Evolutionary conservation across 2,329 filamentous ascomycete species (phyloP), one percentile per base, ranked within the genome.

Genomic region (Trichoderma harzianum): DNA sequence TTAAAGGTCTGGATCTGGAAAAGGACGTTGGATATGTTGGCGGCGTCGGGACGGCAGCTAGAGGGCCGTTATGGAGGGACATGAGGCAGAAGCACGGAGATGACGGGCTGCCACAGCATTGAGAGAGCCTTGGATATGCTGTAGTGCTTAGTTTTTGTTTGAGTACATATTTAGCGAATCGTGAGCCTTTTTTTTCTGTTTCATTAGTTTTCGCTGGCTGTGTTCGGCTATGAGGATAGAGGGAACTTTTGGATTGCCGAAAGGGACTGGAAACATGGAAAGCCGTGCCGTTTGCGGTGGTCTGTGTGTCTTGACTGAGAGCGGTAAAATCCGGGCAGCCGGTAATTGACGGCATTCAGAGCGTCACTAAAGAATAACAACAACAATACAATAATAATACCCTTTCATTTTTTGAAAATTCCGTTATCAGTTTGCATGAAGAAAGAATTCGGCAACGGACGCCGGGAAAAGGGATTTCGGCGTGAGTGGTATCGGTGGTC

Each of bases 11-110:
- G 16, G 74, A 74, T 1, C 64, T 79, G 0, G 65, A 76, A 2
- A 57, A 75, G 8, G 64, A 73, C 10, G 72, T 79, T 2, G 78
- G 78, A 62, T 79, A 79, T 71, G 74, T 79, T 8, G 78, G 78
- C 2, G 78, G 76, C 1, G 32, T 78, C 32, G 78, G 78, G 1
- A 73, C 67, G 14, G 63, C 58, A 10, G 72, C 73, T 18, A 70
- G 58, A n/a, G 58, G 68, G 3, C 68, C 68, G 47, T 34, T 70
- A 18, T 70, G 68, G 58, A 64, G 26, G 11, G 60, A 64, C 3
- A 30, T 2, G 14, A 14, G 60, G 21, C 67, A 53, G 58, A 70
- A 30, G 32, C 68, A 55, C 7, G 28, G 26, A 5, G 67, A 62
- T 21, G 55, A 55, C 2, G 43, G 30, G 7, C 43, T 68, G 47